Conservation (phyloP, 768 basidiomycete genomes). For the Hydnomerulius pinastri region DNA sequence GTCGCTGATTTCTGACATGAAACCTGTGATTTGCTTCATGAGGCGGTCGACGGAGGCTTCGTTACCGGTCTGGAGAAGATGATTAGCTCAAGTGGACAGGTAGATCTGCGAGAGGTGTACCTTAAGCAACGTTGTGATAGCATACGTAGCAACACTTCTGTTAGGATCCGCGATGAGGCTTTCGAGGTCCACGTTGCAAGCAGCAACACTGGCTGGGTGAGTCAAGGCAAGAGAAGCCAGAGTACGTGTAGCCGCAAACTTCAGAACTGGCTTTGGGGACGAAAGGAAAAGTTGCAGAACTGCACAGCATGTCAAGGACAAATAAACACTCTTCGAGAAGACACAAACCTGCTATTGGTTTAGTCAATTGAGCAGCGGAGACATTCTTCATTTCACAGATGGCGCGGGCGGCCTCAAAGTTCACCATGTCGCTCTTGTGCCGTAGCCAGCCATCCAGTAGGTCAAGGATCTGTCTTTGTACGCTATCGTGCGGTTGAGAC, state of each 20-base stretch:
- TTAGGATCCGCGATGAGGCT: constrained; percentile 94
- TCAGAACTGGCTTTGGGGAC: constrained; percentile 91
- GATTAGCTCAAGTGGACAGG: constrained; percentile 2
- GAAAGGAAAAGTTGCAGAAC: constrained; percentile 96
- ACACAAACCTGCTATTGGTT: constrained; percentile 81
- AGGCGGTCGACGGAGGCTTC: constrained; percentile 98
- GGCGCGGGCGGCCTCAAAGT: constrained; percentile 95
- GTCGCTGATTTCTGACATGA: constrained; percentile 99
- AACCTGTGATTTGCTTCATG: constrained; percentile 98
- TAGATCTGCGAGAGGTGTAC: constrained; percentile 36
- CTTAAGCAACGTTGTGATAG: constrained; percentile 97
- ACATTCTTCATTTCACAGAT: constrained; percentile 96
- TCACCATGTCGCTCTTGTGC: constrained; percentile 99
- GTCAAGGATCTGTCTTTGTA: constrained; percentile 91
- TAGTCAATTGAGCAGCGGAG: constrained; percentile 71
- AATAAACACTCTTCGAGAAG: not conserved
- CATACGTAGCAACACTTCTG: constrained; percentile 95
- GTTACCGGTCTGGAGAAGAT: constrained; percentile 81
- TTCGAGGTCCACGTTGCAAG: constrained; percentile 96
- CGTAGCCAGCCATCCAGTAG: constrained; percentile 92
- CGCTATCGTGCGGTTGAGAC: constrained; percentile 43
- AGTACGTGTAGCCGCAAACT: constrained; percentile 96
- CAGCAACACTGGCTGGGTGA: constrained; percentile 83
- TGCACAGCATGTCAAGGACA: constrained; percentile 31
- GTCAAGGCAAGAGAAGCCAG: constrained; percentile 85